phyloP scores from a whole-genome alignment of 257 asterid species.

The Nicotiana undulata region DNA sequence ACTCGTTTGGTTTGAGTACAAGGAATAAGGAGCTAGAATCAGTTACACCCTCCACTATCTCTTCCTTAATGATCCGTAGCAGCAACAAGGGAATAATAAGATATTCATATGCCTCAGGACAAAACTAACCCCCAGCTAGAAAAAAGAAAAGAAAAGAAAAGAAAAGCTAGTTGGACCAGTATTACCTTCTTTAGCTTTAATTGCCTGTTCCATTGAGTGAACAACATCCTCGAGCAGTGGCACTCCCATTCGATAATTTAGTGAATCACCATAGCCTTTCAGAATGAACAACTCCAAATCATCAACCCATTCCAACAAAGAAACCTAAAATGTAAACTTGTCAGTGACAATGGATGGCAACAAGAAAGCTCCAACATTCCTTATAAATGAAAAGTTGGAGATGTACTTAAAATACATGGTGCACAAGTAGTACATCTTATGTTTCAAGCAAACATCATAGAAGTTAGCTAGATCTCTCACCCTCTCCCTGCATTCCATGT shows the following conservation, averaged over 20 bases:
- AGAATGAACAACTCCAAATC: slow-evolving; percentile 80
- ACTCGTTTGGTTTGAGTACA: not conserved
- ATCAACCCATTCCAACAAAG: slow-evolving; percentile 89
- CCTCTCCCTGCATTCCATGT: not conserved
- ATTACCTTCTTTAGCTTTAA: slow-evolving; percentile 69
- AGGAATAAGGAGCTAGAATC: not conserved
- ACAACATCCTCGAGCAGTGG: slow-evolving; percentile 86
- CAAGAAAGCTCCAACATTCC: not conserved
- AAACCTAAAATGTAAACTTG: slow-evolving; percentile 37
- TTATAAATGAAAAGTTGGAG: not conserved
- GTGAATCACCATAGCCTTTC: slow-evolving; percentile 87
- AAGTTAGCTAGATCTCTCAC: not conserved
- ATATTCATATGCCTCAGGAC: not conserved
- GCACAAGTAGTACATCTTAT: not conserved
- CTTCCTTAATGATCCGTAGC: not conserved
- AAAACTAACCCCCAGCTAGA: not conserved
- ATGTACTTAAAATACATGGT: not conserved
- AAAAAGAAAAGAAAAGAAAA: not conserved
- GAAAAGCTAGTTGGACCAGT: not conserved
- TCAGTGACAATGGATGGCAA: slow-evolving; percentile 3
- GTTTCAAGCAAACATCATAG: not conserved
- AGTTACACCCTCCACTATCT: not conserved
- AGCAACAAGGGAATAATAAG: not conserved
- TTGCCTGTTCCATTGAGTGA: slow-evolving; percentile 89
- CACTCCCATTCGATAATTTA: slow-evolving; percentile 91